phyloP scores from a whole-genome alignment of 225 moss, liverwort and hornwort species.

The Asterella californica region DNA sequence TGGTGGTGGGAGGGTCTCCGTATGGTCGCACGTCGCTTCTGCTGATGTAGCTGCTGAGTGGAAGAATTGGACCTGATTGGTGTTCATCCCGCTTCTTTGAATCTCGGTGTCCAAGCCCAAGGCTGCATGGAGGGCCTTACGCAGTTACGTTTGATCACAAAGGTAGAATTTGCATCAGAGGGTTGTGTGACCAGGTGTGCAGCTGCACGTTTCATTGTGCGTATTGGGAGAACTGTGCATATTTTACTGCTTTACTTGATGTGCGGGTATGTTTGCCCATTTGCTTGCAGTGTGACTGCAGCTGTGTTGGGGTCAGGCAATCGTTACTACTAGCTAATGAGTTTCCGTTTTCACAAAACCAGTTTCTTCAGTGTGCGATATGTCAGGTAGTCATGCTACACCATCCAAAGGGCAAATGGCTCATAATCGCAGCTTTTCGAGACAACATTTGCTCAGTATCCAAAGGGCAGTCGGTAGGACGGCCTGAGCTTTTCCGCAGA shows the following conservation, averaged over 20 bases:
- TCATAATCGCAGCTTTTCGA: conserved; percentile 25
- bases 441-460: conserved; percentile 20
- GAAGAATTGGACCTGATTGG: conserved; percentile 34
- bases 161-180: conserved; percentile 38
- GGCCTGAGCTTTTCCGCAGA: conserved; percentile 20
- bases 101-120: conserved; percentile 34
- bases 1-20: conserved; percentile 32
- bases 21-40: conserved; percentile 33
- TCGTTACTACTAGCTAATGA: neutral
- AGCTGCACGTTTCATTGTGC: conserved; percentile 31
- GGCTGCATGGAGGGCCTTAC: conserved; percentile 30
- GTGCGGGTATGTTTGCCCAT: conserved; percentile 21
- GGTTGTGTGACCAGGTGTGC: conserved; percentile 25
- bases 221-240: conserved; percentile 18
- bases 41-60: conserved; percentile 49
- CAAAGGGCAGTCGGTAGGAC: neutral
- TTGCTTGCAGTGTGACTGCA: conserved; percentile 20
- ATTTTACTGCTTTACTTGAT: conserved; percentile 25
- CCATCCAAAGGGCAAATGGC: conserved; percentile 9
- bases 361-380: conserved; percentile 24
- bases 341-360: conserved; percentile 24
- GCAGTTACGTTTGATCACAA: conserved; percentile 32
- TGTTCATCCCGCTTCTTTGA: conserved; percentile 33
- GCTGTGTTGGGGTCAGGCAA: conserved; percentile 22
- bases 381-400: conserved; percentile 20